phyloP scores from a whole-genome alignment of 768 basidiomycete species.

The Chlorophyllum brunneum region DNA sequence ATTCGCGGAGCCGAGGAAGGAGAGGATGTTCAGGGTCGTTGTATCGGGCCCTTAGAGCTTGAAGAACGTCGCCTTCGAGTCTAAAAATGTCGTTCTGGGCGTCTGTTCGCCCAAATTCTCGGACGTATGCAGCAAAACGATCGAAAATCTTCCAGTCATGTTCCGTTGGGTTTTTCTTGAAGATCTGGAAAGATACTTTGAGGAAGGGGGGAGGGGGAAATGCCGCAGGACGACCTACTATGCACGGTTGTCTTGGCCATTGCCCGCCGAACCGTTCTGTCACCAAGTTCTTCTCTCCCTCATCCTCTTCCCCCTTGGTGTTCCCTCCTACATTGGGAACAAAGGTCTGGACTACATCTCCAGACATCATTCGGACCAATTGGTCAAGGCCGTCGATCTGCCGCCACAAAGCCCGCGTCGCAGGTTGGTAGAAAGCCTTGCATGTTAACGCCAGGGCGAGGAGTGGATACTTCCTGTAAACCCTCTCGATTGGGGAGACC shows the following conservation, averaged over 20 bases:
- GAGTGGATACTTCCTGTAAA: not conserved
- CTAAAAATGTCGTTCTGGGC: not conserved
- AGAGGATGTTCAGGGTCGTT: not conserved
- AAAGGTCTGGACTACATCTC: not conserved
- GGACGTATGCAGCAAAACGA: not conserved
- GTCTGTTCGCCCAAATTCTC: not conserved
- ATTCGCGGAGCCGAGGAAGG: not conserved
- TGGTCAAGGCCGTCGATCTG: not conserved
- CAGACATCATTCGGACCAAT: not conserved
- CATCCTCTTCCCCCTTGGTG: not conserved
- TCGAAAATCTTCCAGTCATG: not conserved
- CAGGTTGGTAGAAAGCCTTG: constrained; percentile 4
- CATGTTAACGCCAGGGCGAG: constrained; percentile 3
- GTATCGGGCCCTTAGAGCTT: not conserved
- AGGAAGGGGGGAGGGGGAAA: not conserved
- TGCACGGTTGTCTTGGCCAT: not conserved
- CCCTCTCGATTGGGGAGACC: not conserved
- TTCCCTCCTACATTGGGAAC: not conserved
- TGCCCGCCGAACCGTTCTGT: too few relatives aligned
- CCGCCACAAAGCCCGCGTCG: not conserved
- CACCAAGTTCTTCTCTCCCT: not conserved
- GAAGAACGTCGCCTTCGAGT: not conserved
- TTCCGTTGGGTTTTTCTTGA: constrained; percentile 2
- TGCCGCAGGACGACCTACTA: not conserved
- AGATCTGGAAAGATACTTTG: not conserved